Conservation (phyloP, 805 yeast genomes). For the Pichia occidentalis region DNA sequence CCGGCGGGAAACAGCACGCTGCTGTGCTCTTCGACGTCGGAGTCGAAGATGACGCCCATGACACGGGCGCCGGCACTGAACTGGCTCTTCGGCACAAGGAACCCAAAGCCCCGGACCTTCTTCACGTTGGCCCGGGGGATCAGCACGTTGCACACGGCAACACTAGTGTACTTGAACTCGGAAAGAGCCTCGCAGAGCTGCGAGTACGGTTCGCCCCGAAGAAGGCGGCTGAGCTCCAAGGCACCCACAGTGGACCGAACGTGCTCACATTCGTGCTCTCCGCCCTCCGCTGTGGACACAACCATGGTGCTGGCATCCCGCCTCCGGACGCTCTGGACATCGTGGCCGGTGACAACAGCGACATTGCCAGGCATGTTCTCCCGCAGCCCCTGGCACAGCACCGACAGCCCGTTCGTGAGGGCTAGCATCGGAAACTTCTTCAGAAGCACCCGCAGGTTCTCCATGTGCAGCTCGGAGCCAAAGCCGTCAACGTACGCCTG, state of each 20-base stretch:
- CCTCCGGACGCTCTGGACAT: conserved; percentile 21
- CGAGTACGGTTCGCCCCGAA: no score
- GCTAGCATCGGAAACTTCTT: conserved; percentile 57
- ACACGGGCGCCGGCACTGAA: conserved; percentile 41
- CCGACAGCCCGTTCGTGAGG: conserved; percentile 47
- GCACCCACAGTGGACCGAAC: conserved; percentile 55
- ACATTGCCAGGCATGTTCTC: conserved; percentile 39
- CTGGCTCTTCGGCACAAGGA: conserved; percentile 59
- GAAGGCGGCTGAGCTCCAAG: no score
- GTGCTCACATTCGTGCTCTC: conserved; percentile 38
- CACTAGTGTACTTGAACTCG: conserved; percentile 35
- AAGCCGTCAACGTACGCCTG: conserved; percentile 4
- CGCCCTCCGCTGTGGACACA: conserved; percentile 8
- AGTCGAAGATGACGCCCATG: conserved; percentile 86
- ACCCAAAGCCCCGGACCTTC: conserved; percentile 70
- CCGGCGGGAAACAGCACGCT: conserved; percentile 20
- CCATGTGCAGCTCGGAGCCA: conserved; percentile 30
- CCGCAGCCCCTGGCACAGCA: conserved; percentile 41
- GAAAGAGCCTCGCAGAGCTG: conserved; percentile 27
- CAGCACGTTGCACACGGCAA: conserved; percentile 67
- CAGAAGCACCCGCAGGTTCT: conserved; percentile 32
- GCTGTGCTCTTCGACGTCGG: conserved; percentile 64
- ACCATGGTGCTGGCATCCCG: no score
- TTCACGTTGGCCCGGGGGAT: conserved; percentile 40
- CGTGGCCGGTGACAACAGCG: conserved; percentile 28